phyloP scores from a whole-genome alignment of 1,284 basidiomycete genomes.

The Stygiomarasmius scandens region DNA sequence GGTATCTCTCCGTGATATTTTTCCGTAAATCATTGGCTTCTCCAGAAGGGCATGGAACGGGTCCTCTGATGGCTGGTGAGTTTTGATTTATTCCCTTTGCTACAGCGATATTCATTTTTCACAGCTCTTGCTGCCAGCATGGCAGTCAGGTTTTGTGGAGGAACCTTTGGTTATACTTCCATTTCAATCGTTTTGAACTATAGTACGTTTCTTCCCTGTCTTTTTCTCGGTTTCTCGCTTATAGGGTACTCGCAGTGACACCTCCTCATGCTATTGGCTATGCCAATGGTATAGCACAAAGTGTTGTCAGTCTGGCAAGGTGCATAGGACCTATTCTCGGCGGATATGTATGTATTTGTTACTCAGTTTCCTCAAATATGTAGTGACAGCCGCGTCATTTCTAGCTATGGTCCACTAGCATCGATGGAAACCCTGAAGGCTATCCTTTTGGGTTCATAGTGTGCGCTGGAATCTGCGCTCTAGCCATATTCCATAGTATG shows the following conservation, averaged over 20 bases:
- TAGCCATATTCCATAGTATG: conserved; percentile 72
- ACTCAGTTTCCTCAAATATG: background rate
- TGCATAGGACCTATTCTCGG: conserved; percentile 80
- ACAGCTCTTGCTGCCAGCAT: conserved; percentile 71
- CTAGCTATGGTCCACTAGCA: conserved; percentile 78
- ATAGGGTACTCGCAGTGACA: conserved; percentile 57
- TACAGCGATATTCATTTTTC: background rate
- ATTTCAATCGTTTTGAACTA: conserved; percentile 82
- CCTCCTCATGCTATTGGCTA: conserved; percentile 75
- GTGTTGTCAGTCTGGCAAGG: conserved; percentile 80
- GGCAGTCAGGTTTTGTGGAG: conserved; percentile 74
- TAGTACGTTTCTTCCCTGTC: conserved; percentile 48
- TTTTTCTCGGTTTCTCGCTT: conserved; percentile 10
- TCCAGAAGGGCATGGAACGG: background rate
- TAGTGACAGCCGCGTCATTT: background rate
- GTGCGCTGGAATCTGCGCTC: conserved; percentile 59
- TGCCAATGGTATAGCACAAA: conserved; percentile 82
- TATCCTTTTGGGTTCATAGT: conserved; percentile 75
- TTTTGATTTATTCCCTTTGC: conserved; percentile 6
- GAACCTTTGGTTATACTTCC: conserved; percentile 78
- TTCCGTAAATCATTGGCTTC: background rate
- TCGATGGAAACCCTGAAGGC: conserved; percentile 66
- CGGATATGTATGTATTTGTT: conserved; percentile 58
- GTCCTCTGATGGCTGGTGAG: conserved; percentile 29
- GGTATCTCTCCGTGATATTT: background rate